A percentile compares a stretch with the other conserved stretches of the same genome.
Evolutionary conservation across 2,329 filamentous ascomycete species (phyloP).

Genomic region (Lachnellula suecica): DNA sequence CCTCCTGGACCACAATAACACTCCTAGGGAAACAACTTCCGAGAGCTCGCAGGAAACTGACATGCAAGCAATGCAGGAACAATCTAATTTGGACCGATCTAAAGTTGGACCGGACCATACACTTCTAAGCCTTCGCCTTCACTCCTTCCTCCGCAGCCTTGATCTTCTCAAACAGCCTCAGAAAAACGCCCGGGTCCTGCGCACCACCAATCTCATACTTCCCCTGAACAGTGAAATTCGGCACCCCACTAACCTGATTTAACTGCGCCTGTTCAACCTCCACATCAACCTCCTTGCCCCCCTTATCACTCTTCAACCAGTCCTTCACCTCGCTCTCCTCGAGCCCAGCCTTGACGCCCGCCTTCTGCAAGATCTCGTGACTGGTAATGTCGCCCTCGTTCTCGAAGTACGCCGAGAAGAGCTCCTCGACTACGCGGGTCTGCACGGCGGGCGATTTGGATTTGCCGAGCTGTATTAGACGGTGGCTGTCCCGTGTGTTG

Average conservation of each 20-base stretch:
- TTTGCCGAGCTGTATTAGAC: slow-evolving; percentile 70
- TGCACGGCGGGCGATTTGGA: slow-evolving; percentile 50
- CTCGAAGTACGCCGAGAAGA: slow-evolving; percentile 69
- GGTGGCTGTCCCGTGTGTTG: slow-evolving; percentile 77
- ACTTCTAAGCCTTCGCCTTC: too few species aligned
- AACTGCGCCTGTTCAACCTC: slow-evolving; percentile 36
- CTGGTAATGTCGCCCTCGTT: slow-evolving; percentile 63
- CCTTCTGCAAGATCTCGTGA: slow-evolving; percentile 48
- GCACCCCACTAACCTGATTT: slow-evolving; percentile 64
- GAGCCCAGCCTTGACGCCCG: slow-evolving; percentile 54
- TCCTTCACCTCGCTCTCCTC: slow-evolving; percentile 49
- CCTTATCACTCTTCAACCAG: slow-evolving; percentile 54
- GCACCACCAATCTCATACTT: slow-evolving; percentile 68
- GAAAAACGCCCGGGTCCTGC: slow-evolving; percentile 66
- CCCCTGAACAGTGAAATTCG: slow-evolving; percentile 72
- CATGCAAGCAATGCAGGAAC: background rate
- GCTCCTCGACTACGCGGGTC: slow-evolving; percentile 57
- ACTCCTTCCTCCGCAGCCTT: slow-evolving; percentile 30
- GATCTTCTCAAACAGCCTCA: slow-evolving; percentile 62
- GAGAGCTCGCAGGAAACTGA: background rate
- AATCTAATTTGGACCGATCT: background rate
- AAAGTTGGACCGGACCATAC: too few species aligned
- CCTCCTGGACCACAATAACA: too few species aligned
- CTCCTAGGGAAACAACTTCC: too few species aligned
- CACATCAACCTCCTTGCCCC: slow-evolving; percentile 43